Conservation (phyloP, 2,329 filamentous ascomycete genomes). For the Anthostomella pinea region DNA sequence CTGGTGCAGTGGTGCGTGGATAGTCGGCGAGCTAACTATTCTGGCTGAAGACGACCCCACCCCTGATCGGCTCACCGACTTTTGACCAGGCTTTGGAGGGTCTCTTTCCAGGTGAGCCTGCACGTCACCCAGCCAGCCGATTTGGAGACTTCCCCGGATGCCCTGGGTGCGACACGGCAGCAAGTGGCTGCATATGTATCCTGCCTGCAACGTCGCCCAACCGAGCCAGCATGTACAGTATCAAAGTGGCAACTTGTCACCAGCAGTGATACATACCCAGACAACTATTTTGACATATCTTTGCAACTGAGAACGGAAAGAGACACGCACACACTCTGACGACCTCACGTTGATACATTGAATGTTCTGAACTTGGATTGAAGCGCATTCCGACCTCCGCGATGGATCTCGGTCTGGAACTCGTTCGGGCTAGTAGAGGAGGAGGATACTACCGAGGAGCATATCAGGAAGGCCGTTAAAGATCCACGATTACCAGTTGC, state of each 20-base stretch:
- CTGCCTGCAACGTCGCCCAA: too few relatives aligned
- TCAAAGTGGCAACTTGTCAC: too few relatives aligned
- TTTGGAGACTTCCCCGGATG: conserved; percentile 15
- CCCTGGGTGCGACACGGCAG: too few relatives aligned
- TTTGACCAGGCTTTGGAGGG: conserved; percentile 18
- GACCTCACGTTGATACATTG: too few relatives aligned
- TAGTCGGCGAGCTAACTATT: not conserved
- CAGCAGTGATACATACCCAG: too few relatives aligned
- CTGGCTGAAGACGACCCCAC: conserved; percentile 7
- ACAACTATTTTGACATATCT: too few relatives aligned
- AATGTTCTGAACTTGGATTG: too few relatives aligned
- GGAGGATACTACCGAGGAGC: conserved; percentile 15
- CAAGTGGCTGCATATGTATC: too few relatives aligned
- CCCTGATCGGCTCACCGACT: conserved; percentile 29
- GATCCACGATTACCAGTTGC: conserved; percentile 10
- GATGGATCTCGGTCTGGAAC: conserved; percentile 17
- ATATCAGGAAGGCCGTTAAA: conserved; percentile 14
- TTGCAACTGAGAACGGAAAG: too few relatives aligned
- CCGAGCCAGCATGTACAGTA: too few relatives aligned
- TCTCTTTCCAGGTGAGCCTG: conserved; percentile 16
- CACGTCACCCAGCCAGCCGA: conserved; percentile 21
- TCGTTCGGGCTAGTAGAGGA: conserved; percentile 9
- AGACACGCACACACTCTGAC: too few relatives aligned
- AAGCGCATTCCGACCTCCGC: conserved; percentile 13
- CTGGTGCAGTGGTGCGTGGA: not conserved